A percentile compares a stretch with the other conserved stretches of the same genome.
Evolutionary conservation across 2,329 filamentous ascomycete genomes (phyloP).

Genomic region (Arthrobotrys conoides): DNA sequence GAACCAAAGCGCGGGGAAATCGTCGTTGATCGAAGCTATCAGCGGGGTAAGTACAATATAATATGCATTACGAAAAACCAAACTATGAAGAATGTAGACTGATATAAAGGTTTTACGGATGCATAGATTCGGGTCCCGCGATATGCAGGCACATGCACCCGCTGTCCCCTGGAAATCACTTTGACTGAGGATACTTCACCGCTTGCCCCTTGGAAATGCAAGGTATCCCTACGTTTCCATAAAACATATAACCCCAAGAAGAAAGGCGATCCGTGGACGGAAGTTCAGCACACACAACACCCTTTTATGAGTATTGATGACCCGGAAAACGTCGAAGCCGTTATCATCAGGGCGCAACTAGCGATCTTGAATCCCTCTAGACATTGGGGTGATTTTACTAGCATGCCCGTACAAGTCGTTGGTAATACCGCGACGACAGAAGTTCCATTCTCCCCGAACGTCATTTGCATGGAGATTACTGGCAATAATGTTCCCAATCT

Average conservation of each 20-base stretch:
- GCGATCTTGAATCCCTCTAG: constrained; percentile 63
- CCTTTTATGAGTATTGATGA: constrained; percentile 61
- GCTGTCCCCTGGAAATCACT: constrained; percentile 64
- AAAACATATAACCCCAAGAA: constrained; percentile 60
- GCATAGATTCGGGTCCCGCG: constrained; percentile 64
- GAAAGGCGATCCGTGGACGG: constrained; percentile 62
- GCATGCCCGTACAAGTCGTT: constrained; percentile 20
- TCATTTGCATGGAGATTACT: constrained; percentile 64
- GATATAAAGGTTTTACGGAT: not conserved
- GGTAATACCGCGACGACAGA: constrained; percentile 52
- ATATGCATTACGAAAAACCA: not conserved
- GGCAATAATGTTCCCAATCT: constrained; percentile 63
- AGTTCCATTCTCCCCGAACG: constrained; percentile 64
- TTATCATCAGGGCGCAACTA: constrained; percentile 62
- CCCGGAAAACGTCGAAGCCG: constrained; percentile 62
- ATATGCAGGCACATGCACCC: constrained; percentile 63
- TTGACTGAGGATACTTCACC: constrained; percentile 61
- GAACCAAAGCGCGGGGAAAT: constrained; percentile 64
- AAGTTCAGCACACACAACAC: constrained; percentile 61
- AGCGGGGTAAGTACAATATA: constrained; percentile 60
- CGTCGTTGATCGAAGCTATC: constrained; percentile 64
- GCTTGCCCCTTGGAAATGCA: constrained; percentile 62
- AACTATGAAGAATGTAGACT: not conserved
- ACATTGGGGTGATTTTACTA: constrained; percentile 62
- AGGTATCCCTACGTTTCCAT: constrained; percentile 63